Conservation (phyloP, 2,329 filamentous ascomycete species). For the Cyphellophora europaea region DNA sequence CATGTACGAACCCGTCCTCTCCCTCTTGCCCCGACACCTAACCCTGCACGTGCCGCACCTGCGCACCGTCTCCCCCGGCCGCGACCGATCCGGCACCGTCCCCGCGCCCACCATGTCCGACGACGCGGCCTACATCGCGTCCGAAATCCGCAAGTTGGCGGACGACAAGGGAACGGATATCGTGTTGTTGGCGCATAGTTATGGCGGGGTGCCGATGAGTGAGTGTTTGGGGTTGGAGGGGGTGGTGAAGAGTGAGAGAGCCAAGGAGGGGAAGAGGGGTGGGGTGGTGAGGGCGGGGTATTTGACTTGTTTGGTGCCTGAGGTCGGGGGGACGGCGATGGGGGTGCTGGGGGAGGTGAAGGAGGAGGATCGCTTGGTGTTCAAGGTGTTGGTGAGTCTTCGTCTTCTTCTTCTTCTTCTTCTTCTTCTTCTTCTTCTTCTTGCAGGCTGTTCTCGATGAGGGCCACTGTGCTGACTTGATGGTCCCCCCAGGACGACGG, state of each 20-base stretch:
- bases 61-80: not conserved
- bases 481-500: slow-evolving; percentile 12
- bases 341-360: slow-evolving; percentile 5
- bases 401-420: not conserved
- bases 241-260: slow-evolving; percentile 22
- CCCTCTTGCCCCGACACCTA: not conserved
- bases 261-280: slow-evolving; percentile 20
- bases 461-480: no score
- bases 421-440: no score
- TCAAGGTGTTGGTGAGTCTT: slow-evolving; percentile 8
- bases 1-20: not conserved
- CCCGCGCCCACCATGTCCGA: slow-evolving; percentile 1
- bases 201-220: slow-evolving; percentile 23
- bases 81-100: not conserved
- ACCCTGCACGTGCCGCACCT: not conserved
- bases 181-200: slow-evolving; percentile 27
- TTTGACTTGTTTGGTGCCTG: slow-evolving; percentile 26
- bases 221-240: slow-evolving; percentile 16
- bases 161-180: slow-evolving; percentile 23
- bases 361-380: slow-evolving; percentile 3
- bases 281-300: slow-evolving; percentile 26
- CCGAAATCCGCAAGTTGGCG: slow-evolving; percentile 1
- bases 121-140: not conserved
- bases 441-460: no score
- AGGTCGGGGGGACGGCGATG: slow-evolving; percentile 15